Conservation (phyloP, 495 filamentous ascomycete genomes). For the Penicillium desertorum region DNA sequence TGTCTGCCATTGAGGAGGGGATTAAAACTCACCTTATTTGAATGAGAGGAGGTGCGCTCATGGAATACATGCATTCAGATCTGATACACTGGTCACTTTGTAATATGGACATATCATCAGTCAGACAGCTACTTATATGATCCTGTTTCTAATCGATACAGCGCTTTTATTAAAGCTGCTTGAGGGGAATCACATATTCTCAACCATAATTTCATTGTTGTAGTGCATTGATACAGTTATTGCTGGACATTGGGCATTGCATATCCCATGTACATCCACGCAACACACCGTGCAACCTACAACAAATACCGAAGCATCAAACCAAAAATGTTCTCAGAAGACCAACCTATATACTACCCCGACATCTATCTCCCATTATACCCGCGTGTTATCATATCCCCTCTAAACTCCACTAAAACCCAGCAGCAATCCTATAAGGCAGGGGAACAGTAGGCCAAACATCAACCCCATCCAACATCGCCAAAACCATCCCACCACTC, state of each 20-base stretch:
- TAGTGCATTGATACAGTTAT: neutral
- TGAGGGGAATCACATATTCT: neutral
- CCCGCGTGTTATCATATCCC: neutral
- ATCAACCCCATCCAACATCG: slow-evolving; percentile 58
- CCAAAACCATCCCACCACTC: slow-evolving; percentile 55
- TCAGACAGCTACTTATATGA: neutral
- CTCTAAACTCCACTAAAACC: slow-evolving; percentile 13
- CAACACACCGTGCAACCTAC: neutral
- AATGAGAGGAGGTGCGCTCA: neutral
- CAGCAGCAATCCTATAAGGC: slow-evolving; percentile 27
- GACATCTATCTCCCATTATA: neutral
- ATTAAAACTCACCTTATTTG: slow-evolving; percentile 13
- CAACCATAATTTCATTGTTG: neutral
- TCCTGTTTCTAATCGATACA: neutral
- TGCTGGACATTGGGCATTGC: neutral
- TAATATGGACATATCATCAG: neutral
- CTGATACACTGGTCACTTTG: neutral
- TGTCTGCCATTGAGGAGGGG: slow-evolving; percentile 20
- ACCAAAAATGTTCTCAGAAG: neutral
- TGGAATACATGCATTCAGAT: neutral
- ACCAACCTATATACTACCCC: slow-evolving; percentile 1
- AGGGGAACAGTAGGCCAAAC: slow-evolving; percentile 47
- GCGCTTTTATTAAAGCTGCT: neutral
- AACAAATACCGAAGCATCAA: neutral
- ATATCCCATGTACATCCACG: neutral